Evolutionary conservation across 2,329 filamentous ascomycete species (phyloP), one percentile per base, ranked within the genome.

Genomic region (Penicillium polonicum): DNA sequence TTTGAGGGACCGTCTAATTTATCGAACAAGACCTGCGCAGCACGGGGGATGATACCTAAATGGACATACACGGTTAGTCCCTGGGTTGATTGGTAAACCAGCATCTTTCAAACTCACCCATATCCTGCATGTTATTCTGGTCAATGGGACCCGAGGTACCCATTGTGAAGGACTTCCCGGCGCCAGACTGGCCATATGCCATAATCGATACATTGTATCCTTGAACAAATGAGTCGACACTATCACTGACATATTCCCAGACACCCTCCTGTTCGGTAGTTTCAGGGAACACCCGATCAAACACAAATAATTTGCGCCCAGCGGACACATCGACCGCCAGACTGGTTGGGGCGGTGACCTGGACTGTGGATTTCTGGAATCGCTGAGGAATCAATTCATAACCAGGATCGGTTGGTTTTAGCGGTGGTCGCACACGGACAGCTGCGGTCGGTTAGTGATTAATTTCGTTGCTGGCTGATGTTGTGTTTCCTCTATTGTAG

Each of bases 131-230:
- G 67, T 93, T 83, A 27, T 80, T 82, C 70, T 95, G 89, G 69
- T 97, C 92, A 23, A 76, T 76, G 2, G 92, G 91, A 5, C 92
- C 92, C 0, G 93, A 92, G 0, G 94, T 99, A 57, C 94, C 94
- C 94, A 99, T 99, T 0, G 94, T 99, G 73, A 96, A 97, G 3
- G 93, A 97, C 78, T 99, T 99, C 67, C 94, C 94, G 12, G 94
- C 92, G 56, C 94, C 94, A 29, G 94, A 99, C 79, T 99, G 94
- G 65, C 94, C 94, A 70, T 99, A 99, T 48, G 94, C 94, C 68
- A 99, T 80, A 49, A 99, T 86, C 4, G 94, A 99, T 58, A 99
- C 94, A 85, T 99, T 99, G 83, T 97, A 99, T 54, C 94, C 94
- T 72, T 97, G 91, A 1, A 94, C 80, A 68, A 99, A 99, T 2